A percentile compares a stretch with the other conserved stretches of the same genome.
phyloP scores from a whole-genome alignment of 2,329 filamentous ascomycete species.

The Nemania sp. region DNA sequence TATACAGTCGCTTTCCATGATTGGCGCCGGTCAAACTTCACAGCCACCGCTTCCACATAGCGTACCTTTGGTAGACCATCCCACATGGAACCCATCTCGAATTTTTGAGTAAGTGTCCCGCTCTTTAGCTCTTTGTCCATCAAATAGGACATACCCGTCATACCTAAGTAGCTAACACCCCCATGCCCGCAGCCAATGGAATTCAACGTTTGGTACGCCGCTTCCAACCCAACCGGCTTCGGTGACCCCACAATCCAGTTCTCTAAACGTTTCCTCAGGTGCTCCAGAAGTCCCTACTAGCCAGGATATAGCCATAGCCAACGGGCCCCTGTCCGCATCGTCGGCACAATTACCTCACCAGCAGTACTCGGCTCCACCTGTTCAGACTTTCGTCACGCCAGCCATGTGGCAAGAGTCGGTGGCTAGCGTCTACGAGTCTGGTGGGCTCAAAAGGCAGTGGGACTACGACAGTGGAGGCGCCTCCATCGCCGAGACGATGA shows the following conservation, averaged over 20 bases:
- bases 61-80: constrained; percentile 72
- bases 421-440: constrained; percentile 72
- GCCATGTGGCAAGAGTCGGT: constrained; percentile 81
- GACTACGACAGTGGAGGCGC: constrained; percentile 60
- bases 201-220: constrained; percentile 87
- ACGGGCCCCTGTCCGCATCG: constrained; percentile 57
- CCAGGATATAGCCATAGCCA: constrained; percentile 64
- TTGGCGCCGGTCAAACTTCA: constrained; percentile 68
- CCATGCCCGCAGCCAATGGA: constrained; percentile 80
- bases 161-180: constrained; percentile 36
- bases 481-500: constrained; percentile 48
- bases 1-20: constrained; percentile 78
- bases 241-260: constrained; percentile 60
- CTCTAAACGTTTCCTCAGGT: constrained; percentile 67
- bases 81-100: constrained; percentile 84
- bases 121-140: background rate
- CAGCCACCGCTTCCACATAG: constrained; percentile 65
- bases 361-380: constrained; percentile 65
- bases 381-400: constrained; percentile 73
- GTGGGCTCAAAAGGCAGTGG: constrained; percentile 72
- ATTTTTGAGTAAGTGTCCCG: constrained; percentile 83
- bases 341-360: constrained; percentile 62
- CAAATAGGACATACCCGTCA: background rate
- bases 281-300: constrained; percentile 65
- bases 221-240: constrained; percentile 58